Conservation (phyloP, 148 eudicot species). For the Polygonum aviculare region DNA sequence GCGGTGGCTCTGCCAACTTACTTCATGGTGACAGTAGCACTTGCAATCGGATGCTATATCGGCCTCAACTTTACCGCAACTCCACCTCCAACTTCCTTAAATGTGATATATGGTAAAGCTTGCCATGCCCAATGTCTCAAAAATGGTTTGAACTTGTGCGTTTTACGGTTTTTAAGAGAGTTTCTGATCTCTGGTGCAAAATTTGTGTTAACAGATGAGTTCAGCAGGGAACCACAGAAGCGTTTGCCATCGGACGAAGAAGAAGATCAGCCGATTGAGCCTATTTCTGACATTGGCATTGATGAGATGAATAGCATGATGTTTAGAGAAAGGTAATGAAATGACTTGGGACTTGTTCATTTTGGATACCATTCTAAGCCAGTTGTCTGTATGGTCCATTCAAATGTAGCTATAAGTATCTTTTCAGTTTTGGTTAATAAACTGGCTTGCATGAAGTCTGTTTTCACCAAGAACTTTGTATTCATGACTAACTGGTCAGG, state of each 20-base stretch:
- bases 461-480: too few species aligned
- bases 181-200: neutral
- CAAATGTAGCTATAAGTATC: too few species aligned
- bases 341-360: neutral
- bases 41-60: slow-evolving; percentile 61
- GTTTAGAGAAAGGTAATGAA: slow-evolving; percentile 25
- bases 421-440: too few species aligned
- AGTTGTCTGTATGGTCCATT: too few species aligned
- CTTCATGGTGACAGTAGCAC: slow-evolving; percentile 45
- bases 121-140: neutral
- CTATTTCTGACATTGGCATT: slow-evolving; percentile 67
- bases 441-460: too few species aligned
- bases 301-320: slow-evolving; percentile 53
- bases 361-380: too few species aligned
- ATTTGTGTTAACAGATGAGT: slow-evolving; percentile 46
- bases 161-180: neutral
- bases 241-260: slow-evolving; percentile 18
- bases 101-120: slow-evolving; percentile 56
- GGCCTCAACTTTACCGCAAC: slow-evolving; percentile 82
- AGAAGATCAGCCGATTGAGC: slow-evolving; percentile 74
- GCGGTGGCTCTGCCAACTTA: slow-evolving; percentile 76
- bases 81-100: slow-evolving; percentile 72
- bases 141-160: neutral
- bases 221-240: slow-evolving; percentile 53
- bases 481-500: too few species aligned